Evolutionary conservation across 2,329 filamentous ascomycete genomes (phyloP).

Genomic region (Blastomyces gilchristii): DNA sequence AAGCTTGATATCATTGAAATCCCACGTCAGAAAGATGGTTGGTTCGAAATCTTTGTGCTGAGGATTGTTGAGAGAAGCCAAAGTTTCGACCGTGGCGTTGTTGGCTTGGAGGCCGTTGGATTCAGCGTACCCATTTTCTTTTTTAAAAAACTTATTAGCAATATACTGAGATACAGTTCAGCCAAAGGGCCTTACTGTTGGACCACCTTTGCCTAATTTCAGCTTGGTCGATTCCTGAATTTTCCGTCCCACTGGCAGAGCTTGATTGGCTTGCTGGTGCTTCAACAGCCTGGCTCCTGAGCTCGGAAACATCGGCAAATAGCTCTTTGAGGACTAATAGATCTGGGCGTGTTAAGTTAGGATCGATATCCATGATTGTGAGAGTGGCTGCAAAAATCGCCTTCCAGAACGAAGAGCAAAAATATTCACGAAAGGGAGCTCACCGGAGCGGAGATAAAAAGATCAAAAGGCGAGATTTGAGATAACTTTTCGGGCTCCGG

Average conservation of each 20-base stretch:
- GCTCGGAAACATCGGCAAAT: slow-evolving; percentile 22
- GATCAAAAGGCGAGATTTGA: not conserved
- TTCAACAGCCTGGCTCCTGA: slow-evolving; percentile 9
- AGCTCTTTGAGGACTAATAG: slow-evolving; percentile 31
- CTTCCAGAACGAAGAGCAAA: not conserved
- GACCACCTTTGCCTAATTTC: not conserved
- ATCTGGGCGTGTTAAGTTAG: slow-evolving; percentile 29
- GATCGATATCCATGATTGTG: slow-evolving; percentile 6
- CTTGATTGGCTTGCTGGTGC: slow-evolving; percentile 5
- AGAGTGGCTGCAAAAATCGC: not conserved
- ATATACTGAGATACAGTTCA: not conserved
- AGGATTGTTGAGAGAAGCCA: slow-evolving; percentile 43
- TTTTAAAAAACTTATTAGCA: not conserved
- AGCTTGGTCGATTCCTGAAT: too few species aligned
- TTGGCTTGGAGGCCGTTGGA: slow-evolving; percentile 12
- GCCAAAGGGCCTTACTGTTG: slow-evolving; percentile 1
- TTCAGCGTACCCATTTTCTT: not conserved
- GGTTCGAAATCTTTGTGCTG: slow-evolving; percentile 41
- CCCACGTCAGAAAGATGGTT: slow-evolving; percentile 46
- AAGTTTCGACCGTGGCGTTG: slow-evolving; percentile 30
- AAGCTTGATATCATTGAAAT: slow-evolving; percentile 37
- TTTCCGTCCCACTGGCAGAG: not conserved
- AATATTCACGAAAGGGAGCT: not conserved
- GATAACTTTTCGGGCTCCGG: not conserved
- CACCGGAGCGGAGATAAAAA: not conserved